Evolutionary conservation across 768 basidiomycete genomes (phyloP), one percentile per base, ranked within the genome.

Genomic region (Leccinellum rugosiceps): DNA sequence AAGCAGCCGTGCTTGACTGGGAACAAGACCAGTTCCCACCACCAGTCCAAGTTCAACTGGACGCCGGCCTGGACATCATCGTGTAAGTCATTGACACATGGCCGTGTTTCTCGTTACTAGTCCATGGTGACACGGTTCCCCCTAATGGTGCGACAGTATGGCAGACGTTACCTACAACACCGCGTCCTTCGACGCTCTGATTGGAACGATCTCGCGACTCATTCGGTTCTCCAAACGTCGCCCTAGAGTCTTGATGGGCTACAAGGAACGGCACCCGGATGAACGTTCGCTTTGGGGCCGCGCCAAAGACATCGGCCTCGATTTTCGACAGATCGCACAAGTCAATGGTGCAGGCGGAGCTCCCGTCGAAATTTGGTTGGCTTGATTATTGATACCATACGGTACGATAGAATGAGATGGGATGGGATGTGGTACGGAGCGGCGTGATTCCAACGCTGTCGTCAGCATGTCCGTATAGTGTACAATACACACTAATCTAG

Each of bases 101-200:
- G 26, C 26, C n/a, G 26, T 13, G 2, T 25, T 34, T 3, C 1
- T 14, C 13, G 8, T 41, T 0, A 17, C 15, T 35, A 35, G 35
- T 35, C 17, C 17, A 35, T 35, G 35, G 17, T 38, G 35, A 38
- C 35, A 38, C 35, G 5, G 21, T 14, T 21, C 21, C 17, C 17
- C 21, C 43, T 19, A 23, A 44, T n/a, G 43, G 8, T 21, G 15
- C 25, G 38, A n/a, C 62, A 94, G 93, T 45, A 92, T 95, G 85
- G 90, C 93, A 13, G 94, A 97, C 64, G 91, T 95, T 8, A 88
- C 92, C 1, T 96, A 95, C 76, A 96, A 96, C 74, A 92, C 90
- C 1, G 75, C 85, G 1, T 88, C 92, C 2, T 97, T 96, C 70
- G 83, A 89, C 2, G 78, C 88, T 0, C 82, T 96, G 41, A 71